Base-by-base conservation (phyloP, 495 filamentous ascomycete species). In the Echria macrotheca region DNA sequence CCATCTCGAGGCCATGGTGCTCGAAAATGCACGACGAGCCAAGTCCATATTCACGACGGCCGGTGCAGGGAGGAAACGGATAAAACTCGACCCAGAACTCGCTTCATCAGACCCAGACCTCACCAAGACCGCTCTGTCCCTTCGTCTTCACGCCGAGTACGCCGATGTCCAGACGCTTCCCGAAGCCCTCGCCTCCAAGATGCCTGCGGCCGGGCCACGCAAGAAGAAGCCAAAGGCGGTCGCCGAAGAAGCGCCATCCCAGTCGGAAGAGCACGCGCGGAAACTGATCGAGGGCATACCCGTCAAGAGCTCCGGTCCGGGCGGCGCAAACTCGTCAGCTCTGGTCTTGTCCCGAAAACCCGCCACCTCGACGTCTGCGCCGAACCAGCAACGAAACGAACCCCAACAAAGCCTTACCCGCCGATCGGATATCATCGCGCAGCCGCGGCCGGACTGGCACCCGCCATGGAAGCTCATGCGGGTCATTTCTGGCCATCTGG, bases 381-480 rank as follows among this genome's bases (percentile, higher is more conserved):
- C 37, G 0, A 58, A 47, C 23, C 36, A 32, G 24, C 52, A 60
- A 21, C 55, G 56, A 21, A 58, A 57, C 54, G 59, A 64, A 43
- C 53, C 56, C 10, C 53, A 59, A 44, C 33, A 59, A 14, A 49
- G 53, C 65, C 69, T 91, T 51, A 76, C 85, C 39, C 74, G 82
- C 46, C 77, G 81, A 45, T 79, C 86, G 29, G 83, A 80, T 25
- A 75, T 79, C 25, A 74, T 85, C 14, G 75, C 83, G 56, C 89
- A 91, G 60, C 69, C 83, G 50, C 84, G 80, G 55, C 94, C 94
- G 9, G 82, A 93, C 33, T 99, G 94, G 94, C 91, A 97, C 62
- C 77, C 91, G 41, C 94, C 94, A 23, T 97, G 94, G 94, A 96
- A 97, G 78, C 80, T 97, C 52, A 90, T 95, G 85, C 79, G 94